phyloP scores from a whole-genome alignment of 306 rosid genomes.

The Castanopsis chinensis region DNA sequence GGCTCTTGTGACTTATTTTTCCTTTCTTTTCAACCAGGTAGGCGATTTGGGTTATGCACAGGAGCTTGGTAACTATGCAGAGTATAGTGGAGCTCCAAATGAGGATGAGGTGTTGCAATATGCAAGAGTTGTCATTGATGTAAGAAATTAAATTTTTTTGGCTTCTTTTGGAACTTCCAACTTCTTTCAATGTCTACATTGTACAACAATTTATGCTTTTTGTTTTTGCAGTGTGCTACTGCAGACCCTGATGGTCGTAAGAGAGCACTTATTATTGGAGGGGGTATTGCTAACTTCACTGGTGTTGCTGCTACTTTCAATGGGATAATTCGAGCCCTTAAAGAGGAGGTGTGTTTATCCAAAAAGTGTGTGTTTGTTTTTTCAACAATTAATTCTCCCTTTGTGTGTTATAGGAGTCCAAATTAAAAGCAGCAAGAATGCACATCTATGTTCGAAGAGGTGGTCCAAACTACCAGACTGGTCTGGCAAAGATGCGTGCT shows the following conservation, averaged over 20 bases:
- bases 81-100: conserved; percentile 93
- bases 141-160: conserved; percentile 27
- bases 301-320: conserved; percentile 87
- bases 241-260: conserved; percentile 80
- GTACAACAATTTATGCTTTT: conserved; percentile 15
- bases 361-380: background rate
- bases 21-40: conserved; percentile 41
- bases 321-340: conserved; percentile 73
- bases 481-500: conserved; percentile 71
- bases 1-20: background rate
- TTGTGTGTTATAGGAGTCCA: conserved; percentile 50
- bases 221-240: conserved; percentile 73
- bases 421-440: conserved; percentile 80
- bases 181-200: conserved; percentile 11
- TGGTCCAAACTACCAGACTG: conserved; percentile 86
- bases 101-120: conserved; percentile 94
- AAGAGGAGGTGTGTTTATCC: conserved; percentile 58
- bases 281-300: conserved; percentile 91
- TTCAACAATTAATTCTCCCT: background rate
- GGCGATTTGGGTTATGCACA: conserved; percentile 93
- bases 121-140: conserved; percentile 85
- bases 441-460: conserved; percentile 81
- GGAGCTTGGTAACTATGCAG: conserved; percentile 96
- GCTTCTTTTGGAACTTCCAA: conserved; percentile 4
- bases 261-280: conserved; percentile 88